Percentiles rank a stretch among this genome's conserved stretches.
Evolutionary conservation across 2,329 filamentous ascomycete genomes (phyloP).

Genomic region (Aspergillus viridinutans): DNA sequence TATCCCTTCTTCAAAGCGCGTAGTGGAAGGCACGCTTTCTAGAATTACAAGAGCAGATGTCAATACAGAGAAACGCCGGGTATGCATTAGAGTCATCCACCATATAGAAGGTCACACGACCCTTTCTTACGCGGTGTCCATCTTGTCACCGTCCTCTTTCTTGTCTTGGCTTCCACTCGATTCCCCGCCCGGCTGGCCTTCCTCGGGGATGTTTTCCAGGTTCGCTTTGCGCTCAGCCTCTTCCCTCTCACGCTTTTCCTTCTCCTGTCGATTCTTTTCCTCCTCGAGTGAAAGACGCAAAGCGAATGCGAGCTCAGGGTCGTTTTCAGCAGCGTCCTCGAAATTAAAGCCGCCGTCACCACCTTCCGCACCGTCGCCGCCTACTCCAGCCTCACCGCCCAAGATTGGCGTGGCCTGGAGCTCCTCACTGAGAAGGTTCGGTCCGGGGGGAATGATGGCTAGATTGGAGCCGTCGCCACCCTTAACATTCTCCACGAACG

Average conservation of each 20-base stretch:
- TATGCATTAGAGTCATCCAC: constrained; percentile 35
- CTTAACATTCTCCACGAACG: constrained; percentile 92
- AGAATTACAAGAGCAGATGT: constrained; percentile 16
- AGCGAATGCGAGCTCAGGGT: constrained; percentile 90
- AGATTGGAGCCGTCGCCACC: constrained; percentile 86
- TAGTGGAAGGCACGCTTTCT: constrained; percentile 10
- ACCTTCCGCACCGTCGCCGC: constrained; percentile 44
- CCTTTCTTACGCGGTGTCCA: constrained; percentile 73
- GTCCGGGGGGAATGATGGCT: constrained; percentile 83
- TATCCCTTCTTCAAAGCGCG: constrained; percentile 13
- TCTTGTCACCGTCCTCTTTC: constrained; percentile 67
- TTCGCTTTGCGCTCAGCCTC: constrained; percentile 67
- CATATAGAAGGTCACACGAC: constrained; percentile 8
- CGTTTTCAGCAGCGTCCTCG: constrained; percentile 75
- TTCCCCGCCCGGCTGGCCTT: constrained; percentile 63
- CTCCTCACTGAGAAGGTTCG: constrained; percentile 87
- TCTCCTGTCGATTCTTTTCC: constrained; percentile 89
- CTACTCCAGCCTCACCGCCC: constrained; percentile 68
- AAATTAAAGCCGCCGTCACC: constrained; percentile 63
- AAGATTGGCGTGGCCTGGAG: constrained; percentile 86
- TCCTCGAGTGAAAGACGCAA: constrained; percentile 98
- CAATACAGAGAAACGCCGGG: constrained; percentile 32
- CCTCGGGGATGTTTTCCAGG: constrained; percentile 78
- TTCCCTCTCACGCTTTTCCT: constrained; percentile 72
- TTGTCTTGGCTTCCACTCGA: constrained; percentile 55